These are phyloP conservation scores for Blastobotrys robertii DNA, from an alignment of 805 yeast genomes.

Conservation along the genomic window DNA sequence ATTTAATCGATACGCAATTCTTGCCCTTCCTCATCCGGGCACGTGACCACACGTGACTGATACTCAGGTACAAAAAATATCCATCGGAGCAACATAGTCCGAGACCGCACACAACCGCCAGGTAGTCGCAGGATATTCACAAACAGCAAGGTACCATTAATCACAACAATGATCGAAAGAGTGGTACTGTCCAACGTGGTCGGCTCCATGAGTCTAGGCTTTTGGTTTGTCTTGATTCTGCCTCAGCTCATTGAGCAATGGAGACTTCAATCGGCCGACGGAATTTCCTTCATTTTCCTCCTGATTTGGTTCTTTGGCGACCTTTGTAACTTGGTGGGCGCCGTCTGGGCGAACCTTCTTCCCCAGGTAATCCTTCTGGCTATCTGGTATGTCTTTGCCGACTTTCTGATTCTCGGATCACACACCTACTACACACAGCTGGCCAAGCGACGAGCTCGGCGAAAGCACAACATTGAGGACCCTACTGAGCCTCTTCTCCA, in stretches of 20 bases:
- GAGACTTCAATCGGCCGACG: slow-evolving; percentile 63
- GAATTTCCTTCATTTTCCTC: slow-evolving; percentile 60
- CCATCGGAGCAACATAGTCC: background rate
- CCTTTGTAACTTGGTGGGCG: slow-evolving; percentile 53
- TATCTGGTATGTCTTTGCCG: slow-evolving; percentile 69
- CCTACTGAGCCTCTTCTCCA: slow-evolving; percentile 19
- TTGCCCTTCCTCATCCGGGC: background rate
- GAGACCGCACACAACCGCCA: background rate
- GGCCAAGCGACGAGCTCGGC: slow-evolving; percentile 4
- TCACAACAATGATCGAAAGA: slow-evolving; percentile 22
- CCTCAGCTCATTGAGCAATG: slow-evolving; percentile 79
- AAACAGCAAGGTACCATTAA: background rate
- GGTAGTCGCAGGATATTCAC: background rate
- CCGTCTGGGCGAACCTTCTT: slow-evolving; percentile 58
- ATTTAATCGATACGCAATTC: too few relatives aligned
- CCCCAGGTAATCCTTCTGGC: slow-evolving; percentile 66
- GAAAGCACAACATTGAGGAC: slow-evolving; percentile 8
- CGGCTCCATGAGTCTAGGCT: slow-evolving; percentile 64
- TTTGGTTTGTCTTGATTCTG: slow-evolving; percentile 67
- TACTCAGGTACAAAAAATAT: background rate
- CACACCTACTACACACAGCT: slow-evolving; percentile 43
- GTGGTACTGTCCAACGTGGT: slow-evolving; percentile 47
- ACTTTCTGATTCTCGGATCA: slow-evolving; percentile 45
- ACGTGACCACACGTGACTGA: background rate
- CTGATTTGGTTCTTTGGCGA: slow-evolving; percentile 68